Evolutionary conservation across 1,284 basidiomycete genomes (phyloP), one percentile per base, ranked within the genome.

Genomic region (Fereydounia khargensis): DNA sequence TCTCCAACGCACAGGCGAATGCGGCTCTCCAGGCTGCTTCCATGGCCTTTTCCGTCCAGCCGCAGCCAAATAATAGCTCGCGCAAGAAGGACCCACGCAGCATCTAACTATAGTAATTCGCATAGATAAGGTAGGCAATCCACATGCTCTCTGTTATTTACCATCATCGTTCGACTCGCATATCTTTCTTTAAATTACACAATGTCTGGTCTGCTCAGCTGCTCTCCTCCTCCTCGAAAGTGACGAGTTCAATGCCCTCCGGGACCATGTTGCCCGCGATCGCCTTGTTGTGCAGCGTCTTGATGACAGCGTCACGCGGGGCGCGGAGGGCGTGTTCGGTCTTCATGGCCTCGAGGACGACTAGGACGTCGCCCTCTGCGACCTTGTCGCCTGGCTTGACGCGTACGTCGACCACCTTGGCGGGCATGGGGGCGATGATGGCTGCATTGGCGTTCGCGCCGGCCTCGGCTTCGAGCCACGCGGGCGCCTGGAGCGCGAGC

Each of bases 301-400:
- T 83, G 3, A 92, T 84, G 6, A 84, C 79, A 9, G 88, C 90
- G 33, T 80, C 79, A 5, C 80, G 79, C 45, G 82, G 81, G 10
- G 88, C 84, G 48, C 89, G 81, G 64, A 95, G 75, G 33, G 88
- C 36, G 25, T 66, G 65, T 25, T 70, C 87, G 39, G 87, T 92
- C 79, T 95, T 95, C 91, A 94, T 95, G 68, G 89, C 91, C 79
- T 94, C 91, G 63, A 94, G 77, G 17, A 94, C 84, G 22, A 91
- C 84, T 10, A 89, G 80, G 7, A 83, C 83, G 70, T 91, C 86
- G 0, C 88, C 89, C 73, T 83, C 83, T 73, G 84, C 83, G n/a
- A 94, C 87, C 28, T 76, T 78, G 47, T 91, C 85, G 0, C 89
- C 91, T 3, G 82, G 78, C 48, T 80, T 80, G 19, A 91, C 89